Evolutionary conservation across 179 eudicot species (phyloP).

Genomic region (Sideroxylon spinosum): DNA sequence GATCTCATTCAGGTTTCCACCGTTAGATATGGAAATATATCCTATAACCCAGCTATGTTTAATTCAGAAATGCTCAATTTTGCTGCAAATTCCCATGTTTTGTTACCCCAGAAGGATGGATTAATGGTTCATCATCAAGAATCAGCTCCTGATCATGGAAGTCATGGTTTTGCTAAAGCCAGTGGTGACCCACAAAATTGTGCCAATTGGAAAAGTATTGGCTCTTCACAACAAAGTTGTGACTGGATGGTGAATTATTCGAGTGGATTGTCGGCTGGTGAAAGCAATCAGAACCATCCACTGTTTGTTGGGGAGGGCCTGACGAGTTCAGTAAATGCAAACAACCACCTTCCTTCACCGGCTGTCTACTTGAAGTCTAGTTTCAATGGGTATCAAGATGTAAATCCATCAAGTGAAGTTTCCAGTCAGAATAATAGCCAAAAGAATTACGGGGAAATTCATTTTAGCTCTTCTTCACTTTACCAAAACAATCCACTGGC

Average conservation of each 20-base stretch:
- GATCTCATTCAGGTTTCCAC: slow-evolving; percentile 16
- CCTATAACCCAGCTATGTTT: slow-evolving; percentile 21
- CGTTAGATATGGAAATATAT: slow-evolving; percentile 12
- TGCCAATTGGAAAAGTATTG: slow-evolving; percentile 28
- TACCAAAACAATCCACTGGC: slow-evolving; percentile 25
- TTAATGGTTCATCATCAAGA: background rate
- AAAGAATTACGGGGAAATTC: slow-evolving; percentile 22
- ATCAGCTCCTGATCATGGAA: background rate
- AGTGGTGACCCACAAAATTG: slow-evolving; percentile 27
- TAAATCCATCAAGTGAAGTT: slow-evolving; percentile 14
- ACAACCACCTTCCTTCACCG: background rate
- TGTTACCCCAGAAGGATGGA: slow-evolving; percentile 10
- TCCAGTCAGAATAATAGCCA: slow-evolving; percentile 16
- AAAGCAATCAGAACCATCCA: slow-evolving; percentile 15
- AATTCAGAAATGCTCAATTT: slow-evolving; percentile 28
- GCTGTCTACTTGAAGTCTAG: slow-evolving; percentile 2
- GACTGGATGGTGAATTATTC: slow-evolving; percentile 24
- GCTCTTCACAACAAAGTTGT: slow-evolving; percentile 17
- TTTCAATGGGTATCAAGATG: slow-evolving; percentile 16
- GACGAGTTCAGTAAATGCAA: background rate
- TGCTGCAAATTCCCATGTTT: slow-evolving; percentile 13
- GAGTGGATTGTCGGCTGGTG: slow-evolving; percentile 8
- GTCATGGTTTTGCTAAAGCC: slow-evolving; percentile 7
- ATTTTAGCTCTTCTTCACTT: slow-evolving; percentile 7
- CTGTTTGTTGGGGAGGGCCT: slow-evolving; percentile 7